Percentiles rank a stretch among this genome's conserved stretches.
These are phyloP conservation scores for Centella asiatica DNA, from an alignment of 129 eudicot species.

Conservation along the genomic window DNA sequence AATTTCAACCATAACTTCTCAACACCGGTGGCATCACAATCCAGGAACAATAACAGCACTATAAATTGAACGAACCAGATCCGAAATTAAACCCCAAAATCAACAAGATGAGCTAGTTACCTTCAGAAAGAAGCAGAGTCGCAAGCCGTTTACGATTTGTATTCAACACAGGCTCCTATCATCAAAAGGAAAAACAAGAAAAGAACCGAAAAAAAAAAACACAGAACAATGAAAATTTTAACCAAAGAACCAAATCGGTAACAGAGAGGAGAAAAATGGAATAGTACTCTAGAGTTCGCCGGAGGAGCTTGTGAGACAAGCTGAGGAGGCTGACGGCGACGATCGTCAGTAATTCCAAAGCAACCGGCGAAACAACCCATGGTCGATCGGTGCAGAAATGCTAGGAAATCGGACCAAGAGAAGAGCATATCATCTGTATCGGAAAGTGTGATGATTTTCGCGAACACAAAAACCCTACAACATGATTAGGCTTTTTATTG, in stretches of 20 bases:
- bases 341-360: conserved; percentile 7
- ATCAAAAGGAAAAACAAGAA: background rate
- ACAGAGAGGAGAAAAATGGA: background rate
- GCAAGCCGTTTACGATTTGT: conserved; percentile 2
- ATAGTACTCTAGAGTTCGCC: background rate
- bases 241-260: background rate
- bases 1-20: background rate
- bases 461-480: background rate
- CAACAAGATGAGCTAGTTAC: background rate
- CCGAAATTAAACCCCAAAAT: background rate
- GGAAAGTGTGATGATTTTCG: background rate
- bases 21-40: background rate
- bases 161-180: conserved; percentile 5
- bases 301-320: conserved; percentile 7
- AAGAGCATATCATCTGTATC: conserved; percentile 7
- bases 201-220: background rate
- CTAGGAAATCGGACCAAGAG: conserved; percentile 10
- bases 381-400: conserved; percentile 11
- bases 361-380: conserved; percentile 15
- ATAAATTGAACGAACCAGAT: background rate
- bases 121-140: conserved; percentile 8
- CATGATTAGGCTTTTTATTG: background rate
- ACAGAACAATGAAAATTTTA: background rate
- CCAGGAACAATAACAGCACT: background rate
- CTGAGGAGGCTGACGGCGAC: conserved; percentile 4